Evolutionary conservation across 2,329 filamentous ascomycete species (phyloP).

Genomic region (Xylariaceae sp.): DNA sequence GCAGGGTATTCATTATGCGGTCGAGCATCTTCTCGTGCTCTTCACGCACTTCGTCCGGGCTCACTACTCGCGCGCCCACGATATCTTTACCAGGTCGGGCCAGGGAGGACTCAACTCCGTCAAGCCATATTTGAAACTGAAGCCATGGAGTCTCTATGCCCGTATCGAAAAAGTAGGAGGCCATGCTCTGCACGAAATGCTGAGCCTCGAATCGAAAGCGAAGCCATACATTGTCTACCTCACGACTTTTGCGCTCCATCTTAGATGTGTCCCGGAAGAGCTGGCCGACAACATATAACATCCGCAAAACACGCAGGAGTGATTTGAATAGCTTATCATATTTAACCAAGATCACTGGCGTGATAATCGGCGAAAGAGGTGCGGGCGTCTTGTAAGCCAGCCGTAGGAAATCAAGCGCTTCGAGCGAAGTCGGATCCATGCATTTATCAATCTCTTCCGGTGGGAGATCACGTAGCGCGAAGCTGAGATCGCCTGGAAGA

Average conservation of each 20-base stretch:
- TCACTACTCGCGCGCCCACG: constrained; percentile 35
- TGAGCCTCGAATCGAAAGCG: constrained; percentile 71
- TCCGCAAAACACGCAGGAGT: constrained; percentile 68
- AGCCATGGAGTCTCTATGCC: constrained; percentile 71
- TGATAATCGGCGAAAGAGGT: constrained; percentile 68
- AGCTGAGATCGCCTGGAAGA: constrained; percentile 68
- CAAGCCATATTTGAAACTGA: constrained; percentile 60
- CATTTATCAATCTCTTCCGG: constrained; percentile 75
- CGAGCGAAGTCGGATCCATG: constrained; percentile 73
- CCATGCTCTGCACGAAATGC: constrained; percentile 68
- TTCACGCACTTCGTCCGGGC: constrained; percentile 61
- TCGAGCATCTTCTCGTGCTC: constrained; percentile 70
- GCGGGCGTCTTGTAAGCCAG: constrained; percentile 75
- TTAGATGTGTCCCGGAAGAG: constrained; percentile 54
- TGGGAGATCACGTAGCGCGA: constrained; percentile 76
- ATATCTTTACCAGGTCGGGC: constrained; percentile 34
- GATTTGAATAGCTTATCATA: constrained; percentile 84
- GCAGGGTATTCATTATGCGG: constrained; percentile 64
- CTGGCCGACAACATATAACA: constrained; percentile 68
- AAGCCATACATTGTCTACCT: constrained; percentile 39
- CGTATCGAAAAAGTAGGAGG: constrained; percentile 73
- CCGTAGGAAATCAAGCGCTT: constrained; percentile 88
- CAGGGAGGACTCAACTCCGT: constrained; percentile 55
- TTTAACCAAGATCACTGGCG: constrained; percentile 61
- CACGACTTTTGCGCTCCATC: constrained; percentile 32